Percentiles rank a stretch among this genome's conserved stretches.
phyloP scores from a whole-genome alignment of 208 protist genomes.

The Leishmania amazonensis region DNA sequence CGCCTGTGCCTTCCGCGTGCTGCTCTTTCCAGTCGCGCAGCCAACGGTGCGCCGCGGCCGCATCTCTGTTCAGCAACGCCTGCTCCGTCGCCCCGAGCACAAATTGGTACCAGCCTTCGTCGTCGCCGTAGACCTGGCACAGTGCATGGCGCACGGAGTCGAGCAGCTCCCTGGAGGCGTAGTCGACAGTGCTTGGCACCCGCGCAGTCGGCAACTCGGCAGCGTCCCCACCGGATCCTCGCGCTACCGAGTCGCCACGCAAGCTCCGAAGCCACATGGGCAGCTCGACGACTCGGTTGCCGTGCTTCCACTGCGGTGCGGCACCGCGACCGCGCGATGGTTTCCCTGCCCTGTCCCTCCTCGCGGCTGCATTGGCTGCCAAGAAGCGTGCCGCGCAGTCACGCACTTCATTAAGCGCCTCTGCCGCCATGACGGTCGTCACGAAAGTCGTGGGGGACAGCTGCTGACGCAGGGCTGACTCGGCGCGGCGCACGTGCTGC shows the following conservation, averaged over 20 bases:
- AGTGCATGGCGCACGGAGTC: constrained; percentile 36
- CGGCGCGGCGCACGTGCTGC: constrained; percentile 27
- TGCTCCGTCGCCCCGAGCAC: constrained; percentile 18
- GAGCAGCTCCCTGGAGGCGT: constrained; percentile 13
- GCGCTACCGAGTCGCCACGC: not conserved
- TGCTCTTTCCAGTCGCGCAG: constrained; percentile 27
- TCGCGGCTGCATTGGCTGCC: not conserved
- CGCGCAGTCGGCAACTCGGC: not conserved
- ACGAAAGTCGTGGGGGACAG: constrained; percentile 48
- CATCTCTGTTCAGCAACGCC: constrained; percentile 20
- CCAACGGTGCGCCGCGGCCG: constrained; percentile 31
- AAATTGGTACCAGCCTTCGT: constrained; percentile 20
- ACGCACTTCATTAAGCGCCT: constrained; percentile 57
- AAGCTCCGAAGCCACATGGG: constrained; percentile 1
- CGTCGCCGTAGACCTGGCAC: constrained; percentile 31
- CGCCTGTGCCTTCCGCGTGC: not conserved
- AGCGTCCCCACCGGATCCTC: not conserved
- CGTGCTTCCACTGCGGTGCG: not conserved
- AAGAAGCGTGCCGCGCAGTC: constrained; percentile 25
- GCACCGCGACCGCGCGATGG: not conserved
- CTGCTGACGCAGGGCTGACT: constrained; percentile 29
- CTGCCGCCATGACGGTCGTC: constrained; percentile 37
- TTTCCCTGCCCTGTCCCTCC: not conserved
- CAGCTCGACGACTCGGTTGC: not conserved
- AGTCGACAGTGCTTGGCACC: constrained; percentile 1